A percentile compares a stretch with the other conserved stretches of the same genome.
Evolutionary conservation across 352 stramenopile species (phyloP).

Genomic region (Phytophthora pinifolia): DNA sequence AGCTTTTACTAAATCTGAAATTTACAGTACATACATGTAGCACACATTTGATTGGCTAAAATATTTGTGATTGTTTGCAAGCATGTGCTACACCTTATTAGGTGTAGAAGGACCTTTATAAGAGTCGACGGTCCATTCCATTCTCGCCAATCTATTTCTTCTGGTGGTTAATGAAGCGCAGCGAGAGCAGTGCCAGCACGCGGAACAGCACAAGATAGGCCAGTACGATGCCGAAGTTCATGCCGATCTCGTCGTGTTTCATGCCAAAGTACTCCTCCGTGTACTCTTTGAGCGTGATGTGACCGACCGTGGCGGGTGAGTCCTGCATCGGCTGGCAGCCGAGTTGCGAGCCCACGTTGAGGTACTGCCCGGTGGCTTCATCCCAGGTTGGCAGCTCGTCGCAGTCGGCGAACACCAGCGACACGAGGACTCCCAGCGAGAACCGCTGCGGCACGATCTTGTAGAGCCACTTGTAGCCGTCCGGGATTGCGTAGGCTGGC

Average conservation of each 20-base stretch:
- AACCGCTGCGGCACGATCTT: no score
- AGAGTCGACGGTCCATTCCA: no score
- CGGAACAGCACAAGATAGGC: no score
- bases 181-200: slow-evolving; percentile 19
- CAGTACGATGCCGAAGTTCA: slow-evolving; percentile 13
- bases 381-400: slow-evolving; percentile 6
- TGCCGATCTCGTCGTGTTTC: slow-evolving; percentile 3
- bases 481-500: no score
- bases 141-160: slow-evolving; percentile 28
- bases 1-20: no score
- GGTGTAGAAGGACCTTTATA: no score
- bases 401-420: slow-evolving; percentile 17
- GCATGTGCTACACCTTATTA: no score
- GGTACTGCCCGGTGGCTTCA: slow-evolving; percentile 2
- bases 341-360: slow-evolving; percentile 10
- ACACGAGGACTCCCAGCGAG: no score
- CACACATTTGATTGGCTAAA: no score
- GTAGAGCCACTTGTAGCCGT: no score
- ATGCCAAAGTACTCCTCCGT: slow-evolving; percentile 7
- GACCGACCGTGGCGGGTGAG: slow-evolving; percentile 6
- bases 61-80: no score
- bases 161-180: slow-evolving; percentile 31
- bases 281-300: slow-evolving; percentile 6
- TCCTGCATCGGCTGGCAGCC: slow-evolving; percentile 9
- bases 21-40: no score